Evolutionary conservation across 805 yeast genomes (phyloP).

Genomic region (Saturnispora besseyi): DNA sequence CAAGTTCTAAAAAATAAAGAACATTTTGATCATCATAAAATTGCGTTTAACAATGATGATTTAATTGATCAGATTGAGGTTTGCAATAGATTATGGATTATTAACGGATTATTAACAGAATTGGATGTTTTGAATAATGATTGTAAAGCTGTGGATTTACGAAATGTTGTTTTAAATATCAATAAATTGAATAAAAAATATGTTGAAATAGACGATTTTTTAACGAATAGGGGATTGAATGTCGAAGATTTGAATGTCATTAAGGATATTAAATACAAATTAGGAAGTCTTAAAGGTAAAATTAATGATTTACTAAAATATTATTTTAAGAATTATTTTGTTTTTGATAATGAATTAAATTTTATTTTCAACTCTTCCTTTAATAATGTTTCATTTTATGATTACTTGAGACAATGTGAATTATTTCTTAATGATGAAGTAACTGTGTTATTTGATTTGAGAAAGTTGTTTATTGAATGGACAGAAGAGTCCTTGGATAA

Average conservation of each 20-base stretch:
- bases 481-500: constrained; percentile 11
- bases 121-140: constrained; percentile 13
- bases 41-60: constrained; percentile 5
- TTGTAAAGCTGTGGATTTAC: constrained; percentile 12
- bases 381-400: constrained; percentile 13
- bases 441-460: constrained; percentile 17
- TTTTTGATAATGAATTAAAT: constrained; percentile 10
- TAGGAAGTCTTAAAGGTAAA: constrained; percentile 2
- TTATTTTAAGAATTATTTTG: constrained; percentile 9
- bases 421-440: constrained; percentile 5
- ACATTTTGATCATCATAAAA: neutral
- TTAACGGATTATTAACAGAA: constrained; percentile 24
- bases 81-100: constrained; percentile 26
- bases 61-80: constrained; percentile 22
- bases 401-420: constrained; percentile 15
- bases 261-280: neutral
- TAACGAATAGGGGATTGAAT: neutral
- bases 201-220: constrained; percentile 8
- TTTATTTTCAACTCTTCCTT: constrained; percentile 9
- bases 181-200: constrained; percentile 15
- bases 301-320: constrained; percentile 9
- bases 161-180: constrained; percentile 10
- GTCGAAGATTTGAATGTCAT: neutral
- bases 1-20: neutral
- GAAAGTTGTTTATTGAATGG: constrained; percentile 21